Percentiles rank a stretch among this genome's conserved stretches.
These are phyloP conservation scores for Melaleuca quinquenervia DNA, from an alignment of 345 rosid species.

Conservation along the genomic window DNA sequence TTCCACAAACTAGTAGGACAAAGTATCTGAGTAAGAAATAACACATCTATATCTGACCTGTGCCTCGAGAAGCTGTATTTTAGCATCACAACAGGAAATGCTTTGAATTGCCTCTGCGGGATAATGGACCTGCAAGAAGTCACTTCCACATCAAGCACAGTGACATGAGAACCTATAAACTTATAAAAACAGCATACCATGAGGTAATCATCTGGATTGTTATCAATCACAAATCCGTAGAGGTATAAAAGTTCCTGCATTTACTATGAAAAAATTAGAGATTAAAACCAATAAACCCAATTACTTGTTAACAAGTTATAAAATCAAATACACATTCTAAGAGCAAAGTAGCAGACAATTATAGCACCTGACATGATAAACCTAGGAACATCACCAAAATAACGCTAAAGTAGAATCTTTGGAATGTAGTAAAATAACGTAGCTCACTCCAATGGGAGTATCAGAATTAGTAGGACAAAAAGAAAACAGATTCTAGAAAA, in stretches of 20 bases:
- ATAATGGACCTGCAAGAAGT: conserved; percentile 58
- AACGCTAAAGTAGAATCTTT: background rate
- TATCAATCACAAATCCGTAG: conserved; percentile 82
- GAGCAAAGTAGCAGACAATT: background rate
- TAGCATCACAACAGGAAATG: conserved; percentile 58
- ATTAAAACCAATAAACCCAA: background rate
- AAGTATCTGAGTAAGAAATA: background rate
- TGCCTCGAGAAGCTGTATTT: conserved; percentile 72
- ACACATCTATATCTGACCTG: conserved; percentile 36
- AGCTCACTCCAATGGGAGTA: background rate
- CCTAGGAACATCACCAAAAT: background rate
- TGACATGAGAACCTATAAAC: background rate
- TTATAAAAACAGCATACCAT: conserved; percentile 37
- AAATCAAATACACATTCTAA: background rate
- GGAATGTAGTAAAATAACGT: background rate
- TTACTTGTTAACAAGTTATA: background rate
- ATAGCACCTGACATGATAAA: background rate
- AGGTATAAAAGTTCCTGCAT: conserved; percentile 84
- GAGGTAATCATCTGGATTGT: conserved; percentile 84
- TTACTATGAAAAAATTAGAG: background rate
- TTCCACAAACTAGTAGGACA: background rate
- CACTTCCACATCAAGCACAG: background rate
- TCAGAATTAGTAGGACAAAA: background rate
- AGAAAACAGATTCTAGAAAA: background rate
- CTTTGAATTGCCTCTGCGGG: conserved; percentile 75